A percentile compares a stretch with the other conserved stretches of the same genome.
Evolutionary conservation across 495 filamentous ascomycete species (phyloP).

Genomic region (Xylaria curta): DNA sequence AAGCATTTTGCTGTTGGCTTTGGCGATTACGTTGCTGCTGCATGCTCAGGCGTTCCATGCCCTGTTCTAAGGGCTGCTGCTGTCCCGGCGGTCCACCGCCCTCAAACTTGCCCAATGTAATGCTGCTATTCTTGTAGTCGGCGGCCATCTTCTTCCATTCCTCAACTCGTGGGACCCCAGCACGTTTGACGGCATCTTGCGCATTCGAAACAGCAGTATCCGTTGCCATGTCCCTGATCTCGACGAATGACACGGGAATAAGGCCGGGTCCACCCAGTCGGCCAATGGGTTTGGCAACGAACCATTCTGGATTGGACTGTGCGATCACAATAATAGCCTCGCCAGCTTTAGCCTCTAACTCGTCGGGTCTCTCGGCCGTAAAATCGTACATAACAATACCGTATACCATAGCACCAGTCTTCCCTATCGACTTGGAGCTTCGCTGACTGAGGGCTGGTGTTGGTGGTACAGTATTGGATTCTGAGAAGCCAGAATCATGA

Average conservation of each 20-base stretch:
- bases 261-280: slow-evolving; percentile 91
- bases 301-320: slow-evolving; percentile 99
- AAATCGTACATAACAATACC: slow-evolving; percentile 98
- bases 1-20: slow-evolving; percentile 51
- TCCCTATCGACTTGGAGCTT: slow-evolving; percentile 61
- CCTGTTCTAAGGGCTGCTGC: slow-evolving; percentile 63
- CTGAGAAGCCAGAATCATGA: slow-evolving; percentile 44
- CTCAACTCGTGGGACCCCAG: slow-evolving; percentile 95
- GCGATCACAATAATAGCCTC: slow-evolving; percentile 98
- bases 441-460: slow-evolving; percentile 54
- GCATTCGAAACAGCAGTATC: slow-evolving; percentile 83
- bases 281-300: slow-evolving; percentile 97
- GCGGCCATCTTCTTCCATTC: slow-evolving; percentile 99
- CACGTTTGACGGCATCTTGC: slow-evolving; percentile 82
- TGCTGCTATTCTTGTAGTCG: slow-evolving; percentile 99
- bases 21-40: slow-evolving; percentile 51
- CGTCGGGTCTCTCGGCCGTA: slow-evolving; percentile 90
- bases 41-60: slow-evolving; percentile 83
- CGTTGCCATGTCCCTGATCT: slow-evolving; percentile 92
- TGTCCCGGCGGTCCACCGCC: slow-evolving; percentile 49
- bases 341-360: slow-evolving; percentile 91
- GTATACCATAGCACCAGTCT: slow-evolving; percentile 89
- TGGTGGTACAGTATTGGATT: slow-evolving; percentile 55
- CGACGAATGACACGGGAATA: slow-evolving; percentile 96
- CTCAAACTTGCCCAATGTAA: slow-evolving; percentile 91